Percentiles rank a stretch among this genome's conserved stretches.
These are phyloP conservation scores for Sphagnum fallax DNA, from an alignment of 228 moss, liverwort and hornwort species.

Conservation along the genomic window DNA sequence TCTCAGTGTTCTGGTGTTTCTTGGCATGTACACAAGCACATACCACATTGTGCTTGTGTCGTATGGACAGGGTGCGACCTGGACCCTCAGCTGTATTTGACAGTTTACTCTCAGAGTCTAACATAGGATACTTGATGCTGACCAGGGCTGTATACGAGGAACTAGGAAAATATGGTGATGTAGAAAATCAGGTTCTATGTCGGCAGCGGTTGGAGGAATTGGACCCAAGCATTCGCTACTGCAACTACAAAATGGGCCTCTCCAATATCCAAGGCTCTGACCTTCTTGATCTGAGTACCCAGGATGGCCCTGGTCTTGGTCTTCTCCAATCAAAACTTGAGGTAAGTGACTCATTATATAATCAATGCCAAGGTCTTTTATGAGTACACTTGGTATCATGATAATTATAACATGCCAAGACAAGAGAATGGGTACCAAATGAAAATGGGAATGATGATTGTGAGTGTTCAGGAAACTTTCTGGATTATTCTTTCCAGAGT, in stretches of 20 bases:
- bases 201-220: conserved; percentile 91
- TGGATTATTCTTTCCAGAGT: no score
- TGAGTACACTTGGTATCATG: no score
- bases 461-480: no score
- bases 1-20: neutral
- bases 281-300: conserved; percentile 78
- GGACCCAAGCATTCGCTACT: conserved; percentile 78
- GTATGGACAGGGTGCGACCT: no score
- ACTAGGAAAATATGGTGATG: conserved; percentile 86
- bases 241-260: conserved; percentile 77
- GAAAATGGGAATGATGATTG: no score
- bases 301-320: conserved; percentile 85
- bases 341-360: conserved; percentile 24
- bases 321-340: conserved; percentile 88
- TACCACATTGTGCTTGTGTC: neutral
- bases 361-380: no score
- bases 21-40: neutral
- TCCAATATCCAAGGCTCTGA: conserved; percentile 62
- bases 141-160: conserved; percentile 80
- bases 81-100: no score
- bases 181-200: conserved; percentile 87
- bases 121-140: neutral
- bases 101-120: no score
- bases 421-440: no score
- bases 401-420: no score